phyloP scores from a whole-genome alignment of 179 eudicot species.

The Beta lomatogona region DNA sequence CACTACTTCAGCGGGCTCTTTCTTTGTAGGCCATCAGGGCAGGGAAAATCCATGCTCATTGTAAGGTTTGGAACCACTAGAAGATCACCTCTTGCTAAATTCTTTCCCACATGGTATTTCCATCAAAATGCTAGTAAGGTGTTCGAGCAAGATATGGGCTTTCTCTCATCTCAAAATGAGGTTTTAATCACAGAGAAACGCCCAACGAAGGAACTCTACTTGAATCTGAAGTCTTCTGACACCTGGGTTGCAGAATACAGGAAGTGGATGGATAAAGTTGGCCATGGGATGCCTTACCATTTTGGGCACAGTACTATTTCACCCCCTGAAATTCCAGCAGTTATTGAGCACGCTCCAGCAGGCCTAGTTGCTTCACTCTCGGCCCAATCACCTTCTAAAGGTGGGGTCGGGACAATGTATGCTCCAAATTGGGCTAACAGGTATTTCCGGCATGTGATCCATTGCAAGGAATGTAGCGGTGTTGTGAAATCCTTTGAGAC shows the following conservation, averaged over 20 bases:
- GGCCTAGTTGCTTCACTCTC: slow-evolving; percentile 78
- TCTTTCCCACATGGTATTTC: slow-evolving; percentile 80
- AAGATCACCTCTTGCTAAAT: slow-evolving; percentile 50
- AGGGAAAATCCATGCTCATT: slow-evolving; percentile 91
- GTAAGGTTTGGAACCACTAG: slow-evolving; percentile 84
- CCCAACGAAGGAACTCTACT: slow-evolving; percentile 72
- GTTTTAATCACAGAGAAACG: slow-evolving; percentile 67
- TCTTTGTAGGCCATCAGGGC: slow-evolving; percentile 86
- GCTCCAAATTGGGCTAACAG: slow-evolving; percentile 80
- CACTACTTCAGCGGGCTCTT: slow-evolving; percentile 74
- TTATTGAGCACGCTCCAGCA: slow-evolving; percentile 94
- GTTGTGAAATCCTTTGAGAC: slow-evolving; percentile 57
- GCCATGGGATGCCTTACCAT: slow-evolving; percentile 97
- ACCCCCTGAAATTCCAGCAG: slow-evolving; percentile 69
- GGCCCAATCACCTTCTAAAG: slow-evolving; percentile 88
- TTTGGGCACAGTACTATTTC: slow-evolving; percentile 80
- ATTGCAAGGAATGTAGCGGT: slow-evolving; percentile 75
- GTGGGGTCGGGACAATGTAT: slow-evolving; percentile 67
- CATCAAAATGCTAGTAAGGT: slow-evolving; percentile 94
- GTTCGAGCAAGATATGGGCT: slow-evolving; percentile 98
- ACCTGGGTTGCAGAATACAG: slow-evolving; percentile 96
- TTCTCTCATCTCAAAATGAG: slow-evolving; percentile 89
- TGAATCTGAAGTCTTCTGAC: slow-evolving; percentile 78
- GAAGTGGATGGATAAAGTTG: slow-evolving; percentile 98
- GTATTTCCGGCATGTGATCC: slow-evolving; percentile 82